Base-by-base conservation (phyloP, 345 rosid species). In the Garcia nutans region DNA sequence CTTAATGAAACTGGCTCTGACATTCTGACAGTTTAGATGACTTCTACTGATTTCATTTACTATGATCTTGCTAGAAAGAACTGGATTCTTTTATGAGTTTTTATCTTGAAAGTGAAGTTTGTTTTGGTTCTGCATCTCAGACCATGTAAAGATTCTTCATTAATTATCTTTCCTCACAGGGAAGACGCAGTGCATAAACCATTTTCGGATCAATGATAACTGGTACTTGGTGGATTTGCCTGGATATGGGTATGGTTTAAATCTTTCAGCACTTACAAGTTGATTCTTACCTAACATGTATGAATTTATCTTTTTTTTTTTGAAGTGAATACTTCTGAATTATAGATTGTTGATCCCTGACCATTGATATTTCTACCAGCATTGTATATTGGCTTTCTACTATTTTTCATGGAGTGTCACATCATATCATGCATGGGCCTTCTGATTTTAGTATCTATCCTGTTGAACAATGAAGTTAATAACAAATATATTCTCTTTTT, bases 221-320 rank as follows among this genome's bases (percentile, higher is more conserved):
- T 95, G 99, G 99, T 91, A 87, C 87, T 77, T 95, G 79, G 99
- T 95, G 79, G 98, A 95, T 87, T 90, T 95, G 82, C 99, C 99
- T 75, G 99, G 99, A 85, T 95, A 89, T 69, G 98, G 99, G 99
- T 93, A 88, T 81, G 90, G n/a, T 65, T 81, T 13, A 70, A 77
- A 64, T 60, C 58, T 79, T 44, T 50, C 2, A 19, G 54, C 55
- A 9, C 49, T 75, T 28, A n/a, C 31, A 49, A 64, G 49, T 54
- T 71, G 57, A 15, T 66, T 15, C 63, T 3, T 54, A 37, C 73
- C 67, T 37, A 6, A 15, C 55, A 44, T 60, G 72, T 37, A 37
- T 50, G 16, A 55, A 31, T 33, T 71, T 71, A 3, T 54, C 16
- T 12, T 3, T 16, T 54, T 15, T 13, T 15, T 17, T 15, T 54